Evolutionary conservation across 306 rosid genomes (phyloP).

Genomic region (Trifolium subterraneum): DNA sequence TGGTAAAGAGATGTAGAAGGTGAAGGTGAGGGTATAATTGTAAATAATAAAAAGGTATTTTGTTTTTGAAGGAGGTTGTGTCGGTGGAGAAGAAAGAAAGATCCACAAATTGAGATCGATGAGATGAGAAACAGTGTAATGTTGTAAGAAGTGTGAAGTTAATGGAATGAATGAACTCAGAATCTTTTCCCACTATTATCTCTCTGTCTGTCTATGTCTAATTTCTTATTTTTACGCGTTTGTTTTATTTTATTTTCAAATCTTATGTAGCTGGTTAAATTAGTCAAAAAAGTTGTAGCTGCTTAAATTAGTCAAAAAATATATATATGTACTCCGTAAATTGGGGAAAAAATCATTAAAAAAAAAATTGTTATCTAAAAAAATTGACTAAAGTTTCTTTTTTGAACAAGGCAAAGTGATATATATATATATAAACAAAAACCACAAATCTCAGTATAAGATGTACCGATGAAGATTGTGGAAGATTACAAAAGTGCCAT

Average conservation of each 20-base stretch:
- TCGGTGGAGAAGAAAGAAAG: conserved; percentile 50
- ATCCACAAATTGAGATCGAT: conserved; percentile 29
- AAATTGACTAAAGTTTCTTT: no score
- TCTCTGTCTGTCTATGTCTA: neutral
- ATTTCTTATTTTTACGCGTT: neutral
- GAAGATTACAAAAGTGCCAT: no score
- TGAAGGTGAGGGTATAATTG: conserved; percentile 4
- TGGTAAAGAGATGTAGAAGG: neutral
- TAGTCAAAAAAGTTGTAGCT: no score
- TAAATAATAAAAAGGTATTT: conserved; percentile 29
- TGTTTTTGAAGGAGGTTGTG: conserved; percentile 1
- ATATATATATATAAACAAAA: no score
- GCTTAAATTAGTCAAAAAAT: no score
- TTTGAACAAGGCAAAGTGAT: no score
- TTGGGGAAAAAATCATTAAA: no score
- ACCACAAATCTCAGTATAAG: no score
- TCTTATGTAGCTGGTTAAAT: no score
- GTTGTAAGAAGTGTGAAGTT: conserved; percentile 3
- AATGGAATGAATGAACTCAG: conserved; percentile 37
- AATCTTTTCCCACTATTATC: conserved; percentile 10
- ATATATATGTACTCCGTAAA: no score
- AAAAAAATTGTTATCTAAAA: no score
- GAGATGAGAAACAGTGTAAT: neutral
- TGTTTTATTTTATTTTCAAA: neutral
- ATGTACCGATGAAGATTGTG: no score